Percentiles rank a stretch among this genome's conserved stretches.
These are phyloP conservation scores for Fonsecaea pedrosoi DNA, from an alignment of 2,329 filamentous ascomycete genomes.

Conservation along the genomic window DNA sequence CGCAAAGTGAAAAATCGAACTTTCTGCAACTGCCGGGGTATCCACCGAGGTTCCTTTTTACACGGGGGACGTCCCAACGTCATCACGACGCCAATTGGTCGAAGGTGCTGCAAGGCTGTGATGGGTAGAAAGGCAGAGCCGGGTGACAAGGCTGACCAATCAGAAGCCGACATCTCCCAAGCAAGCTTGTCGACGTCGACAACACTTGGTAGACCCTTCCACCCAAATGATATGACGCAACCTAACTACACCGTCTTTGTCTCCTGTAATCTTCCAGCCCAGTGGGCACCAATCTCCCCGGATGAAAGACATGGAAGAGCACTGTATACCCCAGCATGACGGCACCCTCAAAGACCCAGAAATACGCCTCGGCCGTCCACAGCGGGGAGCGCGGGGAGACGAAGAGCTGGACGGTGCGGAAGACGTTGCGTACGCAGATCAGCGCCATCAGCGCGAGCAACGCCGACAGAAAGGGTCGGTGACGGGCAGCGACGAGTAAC, in stretches of 20 bases:
- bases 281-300: slow-evolving; percentile 9
- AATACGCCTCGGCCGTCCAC: slow-evolving; percentile 29
- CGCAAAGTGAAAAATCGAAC: background rate
- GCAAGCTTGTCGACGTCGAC: no score
- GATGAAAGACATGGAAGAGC: slow-evolving; percentile 24
- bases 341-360: slow-evolving; percentile 33
- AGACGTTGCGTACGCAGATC: slow-evolving; percentile 23
- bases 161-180: background rate
- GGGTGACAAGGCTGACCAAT: background rate
- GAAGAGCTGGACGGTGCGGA: slow-evolving; percentile 34
- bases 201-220: no score
- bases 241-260: background rate
- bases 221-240: no score
- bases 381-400: slow-evolving; percentile 18
- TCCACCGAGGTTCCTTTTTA: slow-evolving; percentile 5
- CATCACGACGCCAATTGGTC: background rate
- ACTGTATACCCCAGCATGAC: slow-evolving; percentile 25
- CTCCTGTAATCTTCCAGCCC: background rate
- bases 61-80: background rate
- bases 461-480: background rate
- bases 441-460: slow-evolving; percentile 13
- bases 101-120: background rate
- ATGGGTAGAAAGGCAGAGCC: background rate
- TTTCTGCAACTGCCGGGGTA: slow-evolving; percentile 19
- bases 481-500: background rate